These are phyloP conservation scores for Chrysosphaeria jannelii DNA, from an alignment of 2,329 filamentous ascomycete species.

Conservation along the genomic window DNA sequence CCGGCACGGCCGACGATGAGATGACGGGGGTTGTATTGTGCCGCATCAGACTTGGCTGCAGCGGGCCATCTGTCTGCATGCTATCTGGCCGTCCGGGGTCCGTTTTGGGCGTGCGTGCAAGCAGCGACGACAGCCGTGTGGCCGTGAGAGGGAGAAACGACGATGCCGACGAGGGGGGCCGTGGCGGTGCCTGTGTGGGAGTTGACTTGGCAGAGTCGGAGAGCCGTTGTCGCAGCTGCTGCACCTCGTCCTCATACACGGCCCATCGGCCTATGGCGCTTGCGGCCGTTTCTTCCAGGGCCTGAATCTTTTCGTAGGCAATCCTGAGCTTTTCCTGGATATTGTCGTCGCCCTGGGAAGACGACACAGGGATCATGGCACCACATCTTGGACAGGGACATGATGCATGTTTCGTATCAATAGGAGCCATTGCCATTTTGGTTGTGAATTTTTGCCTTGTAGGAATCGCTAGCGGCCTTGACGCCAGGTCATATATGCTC, in stretches of 20 bases:
- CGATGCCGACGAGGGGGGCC: constrained; percentile 7
- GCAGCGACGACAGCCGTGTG: constrained; percentile 6
- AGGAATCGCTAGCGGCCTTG: too few species aligned
- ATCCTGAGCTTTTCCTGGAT: constrained; percentile 13
- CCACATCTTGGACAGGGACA: too few species aligned
- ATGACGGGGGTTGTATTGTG: too few species aligned
- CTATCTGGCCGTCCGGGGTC: too few species aligned
- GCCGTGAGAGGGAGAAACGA: constrained; percentile 5
- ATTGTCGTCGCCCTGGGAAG: background rate
- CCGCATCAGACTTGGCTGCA: too few species aligned
- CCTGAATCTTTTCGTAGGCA: constrained; percentile 29
- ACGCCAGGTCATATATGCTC: too few species aligned
- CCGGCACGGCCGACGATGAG: too few species aligned
- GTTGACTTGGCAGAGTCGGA: constrained; percentile 1
- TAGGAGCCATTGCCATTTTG: too few species aligned
- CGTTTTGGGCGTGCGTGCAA: constrained; percentile 7
- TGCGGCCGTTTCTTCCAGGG: constrained; percentile 41
- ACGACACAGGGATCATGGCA: too few species aligned
- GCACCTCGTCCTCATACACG: constrained; percentile 55
- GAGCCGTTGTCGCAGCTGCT: constrained; percentile 17
- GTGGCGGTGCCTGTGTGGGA: constrained; percentile 1
- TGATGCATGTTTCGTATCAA: too few species aligned
- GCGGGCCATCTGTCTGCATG: too few species aligned
- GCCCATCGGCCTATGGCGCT: constrained; percentile 34
- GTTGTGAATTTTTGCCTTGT: too few species aligned